Evolutionary conservation across 2,329 filamentous ascomycete species (phyloP), one percentile per base, ranked within the genome.

Genomic region (Aspergillus sp.): DNA sequence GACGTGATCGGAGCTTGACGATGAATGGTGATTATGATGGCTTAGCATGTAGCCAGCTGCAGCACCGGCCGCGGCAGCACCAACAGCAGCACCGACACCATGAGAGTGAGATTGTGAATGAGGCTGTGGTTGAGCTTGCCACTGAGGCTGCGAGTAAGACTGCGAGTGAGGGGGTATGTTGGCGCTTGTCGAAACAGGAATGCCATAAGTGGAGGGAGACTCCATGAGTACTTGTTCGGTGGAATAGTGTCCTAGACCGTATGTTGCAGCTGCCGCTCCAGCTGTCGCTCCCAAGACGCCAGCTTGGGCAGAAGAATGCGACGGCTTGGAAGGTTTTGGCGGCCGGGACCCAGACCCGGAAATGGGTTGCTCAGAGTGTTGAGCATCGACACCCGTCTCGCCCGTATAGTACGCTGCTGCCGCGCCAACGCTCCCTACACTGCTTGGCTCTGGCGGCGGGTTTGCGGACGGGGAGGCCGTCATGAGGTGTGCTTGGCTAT

Each of bases 361-460:
- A 22, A 65, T 57, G 58, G 68, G 57, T n/a, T 58, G 65, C 22
- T 48, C 54, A 30, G 64, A 45, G 31, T 30, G 41, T 61, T 62
- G 57, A 3, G 45, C 59, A n/a, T 67, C 71, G 57, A 69, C 60
- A 8, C 52, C 64, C 7, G 64, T 48, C 15, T 69, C 68, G 45
- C 68, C 74, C 46, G 72, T 74, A 68, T 82, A 88, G 72, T 86
- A 89, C 15, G 84, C 82, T 6, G 85, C 84, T 23, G 87, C 86
- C n/a, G 84, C 79, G 19, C 76, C 76, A 54, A 73, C 63, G 47
- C 75, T 74, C 4, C 80, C 81, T 58, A 80, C 64, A 57, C 77
- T 79, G 56, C 86, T 87, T 4, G 86, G 87, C 69, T 89, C 86
- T n/a, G 81, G 77, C 2, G 82, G 84, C 19, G 86, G 86, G 50